Evolutionary conservation across 495 filamentous ascomycete genomes (phyloP).

Genomic region (Acidiella bohemica): DNA sequence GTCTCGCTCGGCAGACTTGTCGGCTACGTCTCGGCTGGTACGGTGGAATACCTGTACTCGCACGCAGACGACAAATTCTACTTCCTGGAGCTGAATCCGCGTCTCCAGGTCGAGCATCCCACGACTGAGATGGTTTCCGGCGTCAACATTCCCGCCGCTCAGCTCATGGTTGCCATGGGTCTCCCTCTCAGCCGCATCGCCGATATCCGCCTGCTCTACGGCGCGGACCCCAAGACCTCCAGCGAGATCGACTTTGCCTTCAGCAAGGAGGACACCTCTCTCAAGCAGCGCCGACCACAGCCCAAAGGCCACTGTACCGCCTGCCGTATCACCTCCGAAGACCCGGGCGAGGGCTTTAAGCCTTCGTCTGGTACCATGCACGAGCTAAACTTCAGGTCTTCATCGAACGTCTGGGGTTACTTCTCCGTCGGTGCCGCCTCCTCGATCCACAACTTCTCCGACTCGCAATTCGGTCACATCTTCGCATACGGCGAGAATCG

Average conservation of each 20-base stretch:
- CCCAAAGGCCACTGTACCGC: constrained; percentile 96
- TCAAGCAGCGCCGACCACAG: constrained; percentile 74
- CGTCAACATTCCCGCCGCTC: constrained; percentile 91
- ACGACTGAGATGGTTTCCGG: constrained; percentile 99
- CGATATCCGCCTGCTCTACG: constrained; percentile 92
- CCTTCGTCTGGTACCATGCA: constrained; percentile 98
- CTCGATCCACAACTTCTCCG: constrained; percentile 97
- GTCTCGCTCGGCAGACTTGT: constrained; percentile 87
- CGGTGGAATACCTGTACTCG: constrained; percentile 98
- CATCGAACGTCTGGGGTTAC: constrained; percentile 99
- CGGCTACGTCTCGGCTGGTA: constrained; percentile 96
- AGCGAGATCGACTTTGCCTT: constrained; percentile 95
- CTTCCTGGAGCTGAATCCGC: constrained; percentile 94
- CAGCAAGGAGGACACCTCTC: constrained; percentile 66
- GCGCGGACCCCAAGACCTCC: constrained; percentile 76
- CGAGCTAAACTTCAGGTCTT: constrained; percentile 96
- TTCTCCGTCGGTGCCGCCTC: constrained; percentile 95
- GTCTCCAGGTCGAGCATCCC: constrained; percentile 97
- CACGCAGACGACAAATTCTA: constrained; percentile 98
- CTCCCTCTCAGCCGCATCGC: constrained; percentile 87
- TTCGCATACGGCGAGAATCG: constrained; percentile 98
- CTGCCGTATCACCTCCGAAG: constrained; percentile 98
- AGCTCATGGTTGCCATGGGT: constrained; percentile 98
- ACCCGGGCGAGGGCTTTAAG: constrained; percentile 98
- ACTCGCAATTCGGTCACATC: constrained; percentile 98